Evolutionary conservation across 2,329 filamentous ascomycete species (phyloP).

Genomic region (Zymoseptoria crescenta): DNA sequence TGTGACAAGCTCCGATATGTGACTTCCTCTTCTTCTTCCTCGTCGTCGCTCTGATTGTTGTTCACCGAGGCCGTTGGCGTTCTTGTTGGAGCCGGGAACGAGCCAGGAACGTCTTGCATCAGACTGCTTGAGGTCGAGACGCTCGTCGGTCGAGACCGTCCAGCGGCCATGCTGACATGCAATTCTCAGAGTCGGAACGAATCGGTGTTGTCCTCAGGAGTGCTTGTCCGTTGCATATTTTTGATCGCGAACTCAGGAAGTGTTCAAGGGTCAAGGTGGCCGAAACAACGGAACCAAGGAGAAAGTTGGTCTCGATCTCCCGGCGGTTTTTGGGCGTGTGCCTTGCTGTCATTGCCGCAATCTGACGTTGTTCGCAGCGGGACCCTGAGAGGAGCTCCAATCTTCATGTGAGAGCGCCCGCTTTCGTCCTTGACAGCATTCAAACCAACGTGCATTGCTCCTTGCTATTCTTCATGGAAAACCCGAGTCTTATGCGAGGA

Average conservation of each 20-base stretch:
- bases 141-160: constrained; percentile 15
- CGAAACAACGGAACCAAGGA: background rate
- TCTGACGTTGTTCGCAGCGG: background rate
- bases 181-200: background rate
- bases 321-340: background rate
- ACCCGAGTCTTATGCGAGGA: background rate
- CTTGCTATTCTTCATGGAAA: background rate
- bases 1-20: constrained; percentile 39
- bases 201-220: background rate
- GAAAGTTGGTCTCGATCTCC: background rate
- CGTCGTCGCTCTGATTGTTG: constrained; percentile 6
- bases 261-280: background rate
- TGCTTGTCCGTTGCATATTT: background rate
- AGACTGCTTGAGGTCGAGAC: constrained; percentile 27
- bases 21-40: constrained; percentile 14
- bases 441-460: background rate
- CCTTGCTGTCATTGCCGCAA: background rate
- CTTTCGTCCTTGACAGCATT: background rate
- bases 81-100: constrained; percentile 33
- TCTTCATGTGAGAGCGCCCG: background rate
- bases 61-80: constrained; percentile 20
- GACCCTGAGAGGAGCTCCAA: background rate
- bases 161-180: background rate
- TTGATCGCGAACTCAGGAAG: background rate
- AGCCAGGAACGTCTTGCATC: constrained; percentile 42